Conservation (phyloP, 164 flowering plant species). For the Umbellularia californica region DNA sequence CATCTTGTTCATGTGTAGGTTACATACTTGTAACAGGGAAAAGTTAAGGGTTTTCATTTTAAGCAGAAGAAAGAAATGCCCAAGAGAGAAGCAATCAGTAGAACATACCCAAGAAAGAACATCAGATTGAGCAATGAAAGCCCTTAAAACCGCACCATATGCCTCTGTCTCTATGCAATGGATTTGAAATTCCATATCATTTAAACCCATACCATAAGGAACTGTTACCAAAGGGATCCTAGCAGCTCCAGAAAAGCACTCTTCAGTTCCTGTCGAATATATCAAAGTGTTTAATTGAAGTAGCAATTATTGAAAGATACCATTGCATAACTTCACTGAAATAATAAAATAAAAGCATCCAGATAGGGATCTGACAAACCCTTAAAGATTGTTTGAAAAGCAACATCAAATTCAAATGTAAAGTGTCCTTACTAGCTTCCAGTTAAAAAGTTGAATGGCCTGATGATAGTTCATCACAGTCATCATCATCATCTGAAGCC, state of each 20-base stretch:
- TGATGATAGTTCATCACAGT: too few species aligned
- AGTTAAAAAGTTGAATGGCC: neutral
- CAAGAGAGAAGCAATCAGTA: neutral
- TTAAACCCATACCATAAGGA: slow-evolving; percentile 12
- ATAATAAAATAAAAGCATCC: neutral
- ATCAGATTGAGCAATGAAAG: slow-evolving; percentile 42
- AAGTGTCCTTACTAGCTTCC: neutral
- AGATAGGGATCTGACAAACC: neutral
- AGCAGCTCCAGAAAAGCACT: slow-evolving; percentile 8
- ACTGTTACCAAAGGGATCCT: neutral
- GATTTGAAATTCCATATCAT: slow-evolving; percentile 25
- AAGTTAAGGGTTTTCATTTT: neutral
- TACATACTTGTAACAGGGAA: neutral
- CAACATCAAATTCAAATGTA: neutral
- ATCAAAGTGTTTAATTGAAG: neutral
- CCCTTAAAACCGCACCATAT: slow-evolving; percentile 33
- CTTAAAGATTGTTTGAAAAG: neutral
- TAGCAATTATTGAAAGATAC: neutral
- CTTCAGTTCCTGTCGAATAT: slow-evolving; percentile 17
- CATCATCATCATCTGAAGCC: too few species aligned
- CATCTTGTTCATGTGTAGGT: neutral
- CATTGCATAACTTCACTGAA: neutral
- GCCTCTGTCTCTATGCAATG: slow-evolving; percentile 32
- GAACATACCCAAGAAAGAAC: slow-evolving; percentile 33
- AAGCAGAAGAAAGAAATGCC: neutral